These are phyloP conservation scores for Amoebophrya sp. DNA, from an alignment of 169 alveolate genomes.

Conservation along the genomic window DNA sequence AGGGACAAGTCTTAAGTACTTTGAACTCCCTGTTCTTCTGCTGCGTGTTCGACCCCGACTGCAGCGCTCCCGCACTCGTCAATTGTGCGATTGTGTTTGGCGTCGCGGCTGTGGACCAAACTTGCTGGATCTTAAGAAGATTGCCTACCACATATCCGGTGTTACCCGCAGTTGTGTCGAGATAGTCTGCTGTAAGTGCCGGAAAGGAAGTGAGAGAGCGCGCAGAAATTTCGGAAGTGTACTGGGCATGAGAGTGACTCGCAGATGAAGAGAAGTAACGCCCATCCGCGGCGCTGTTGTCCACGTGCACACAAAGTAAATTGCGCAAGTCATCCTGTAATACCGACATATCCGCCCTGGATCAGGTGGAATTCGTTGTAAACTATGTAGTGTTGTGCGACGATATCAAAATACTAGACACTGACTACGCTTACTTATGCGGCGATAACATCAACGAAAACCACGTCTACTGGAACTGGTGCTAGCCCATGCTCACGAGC, in stretches of 20 bases:
- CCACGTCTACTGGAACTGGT: neutral
- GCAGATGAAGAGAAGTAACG: neutral
- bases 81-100: neutral
- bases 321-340: constrained; percentile 3
- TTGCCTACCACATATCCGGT: neutral
- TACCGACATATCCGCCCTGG: neutral
- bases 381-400: too few relatives aligned
- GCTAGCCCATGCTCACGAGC: neutral
- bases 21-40: neutral
- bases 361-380: too few relatives aligned
- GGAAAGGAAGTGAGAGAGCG: neutral
- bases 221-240: neutral
- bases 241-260: neutral
- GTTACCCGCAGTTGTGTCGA: neutral
- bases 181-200: neutral
- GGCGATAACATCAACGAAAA: too few relatives aligned
- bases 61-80: neutral
- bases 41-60: neutral
- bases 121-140: neutral
- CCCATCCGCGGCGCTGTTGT: neutral
- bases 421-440: too few relatives aligned
- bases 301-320: neutral
- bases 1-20: too few relatives aligned
- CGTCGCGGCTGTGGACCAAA: neutral
- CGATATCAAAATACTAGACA: too few relatives aligned